These are phyloP conservation scores for Effrenium voratum DNA, from an alignment of 73 alveolate genomes.

Conservation along the genomic window DNA sequence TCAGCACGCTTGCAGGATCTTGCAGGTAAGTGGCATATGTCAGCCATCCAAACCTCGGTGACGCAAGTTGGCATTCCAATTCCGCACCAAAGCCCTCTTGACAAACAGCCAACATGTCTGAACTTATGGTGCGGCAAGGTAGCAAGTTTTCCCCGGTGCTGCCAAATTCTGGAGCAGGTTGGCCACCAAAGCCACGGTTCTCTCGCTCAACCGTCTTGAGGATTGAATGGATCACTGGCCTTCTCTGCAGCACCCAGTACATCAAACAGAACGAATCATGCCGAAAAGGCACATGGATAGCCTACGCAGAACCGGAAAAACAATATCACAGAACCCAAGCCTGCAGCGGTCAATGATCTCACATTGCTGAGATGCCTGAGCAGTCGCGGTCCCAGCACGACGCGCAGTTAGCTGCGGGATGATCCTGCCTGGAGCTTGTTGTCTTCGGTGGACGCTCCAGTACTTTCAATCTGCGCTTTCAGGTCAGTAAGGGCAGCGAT, in stretches of 20 bases:
- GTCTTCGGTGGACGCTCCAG: conserved; percentile 76
- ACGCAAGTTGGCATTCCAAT: too few species aligned
- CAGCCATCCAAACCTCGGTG: conserved; percentile 64
- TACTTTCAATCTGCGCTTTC: conserved; percentile 85
- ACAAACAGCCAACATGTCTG: not conserved
- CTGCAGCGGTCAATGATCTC: conserved; percentile 92
- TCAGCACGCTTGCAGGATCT: not conserved
- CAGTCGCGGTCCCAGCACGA: not conserved
- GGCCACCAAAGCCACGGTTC: conserved; percentile 93
- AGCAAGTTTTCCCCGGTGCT: conserved; percentile 85
- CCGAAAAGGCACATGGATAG: not conserved
- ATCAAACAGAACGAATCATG: not conserved
- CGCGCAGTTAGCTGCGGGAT: too few species aligned
- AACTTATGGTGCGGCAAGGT: not conserved
- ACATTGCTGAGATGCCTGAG: conserved; percentile 73
- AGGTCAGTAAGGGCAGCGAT: conserved; percentile 57
- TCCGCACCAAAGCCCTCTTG: too few species aligned
- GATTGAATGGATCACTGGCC: conserved; percentile 79
- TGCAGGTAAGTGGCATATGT: conserved; percentile 42
- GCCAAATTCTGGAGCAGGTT: conserved; percentile 86
- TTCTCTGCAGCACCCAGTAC: not conserved
- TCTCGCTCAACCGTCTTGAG: conserved; percentile 87
- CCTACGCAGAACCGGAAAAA: not conserved
- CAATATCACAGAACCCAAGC: conserved; percentile 6
- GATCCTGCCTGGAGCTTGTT: conserved; percentile 75